Evolutionary conservation across 805 yeast genomes (phyloP).

Genomic region (Wilhelminamyces savonicus): DNA sequence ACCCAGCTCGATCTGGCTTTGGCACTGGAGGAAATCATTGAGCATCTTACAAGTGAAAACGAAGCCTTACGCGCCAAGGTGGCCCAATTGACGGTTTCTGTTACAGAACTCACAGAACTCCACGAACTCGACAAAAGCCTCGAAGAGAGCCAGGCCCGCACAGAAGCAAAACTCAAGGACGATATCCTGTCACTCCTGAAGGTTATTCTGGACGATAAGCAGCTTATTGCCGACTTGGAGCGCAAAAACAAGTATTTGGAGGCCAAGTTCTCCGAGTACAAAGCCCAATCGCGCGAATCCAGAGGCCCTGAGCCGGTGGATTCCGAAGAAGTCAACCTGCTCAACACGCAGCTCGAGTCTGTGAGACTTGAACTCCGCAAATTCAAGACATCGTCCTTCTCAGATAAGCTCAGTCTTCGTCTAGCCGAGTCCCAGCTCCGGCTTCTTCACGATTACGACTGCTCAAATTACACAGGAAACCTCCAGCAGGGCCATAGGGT

Average conservation of each 20-base stretch:
- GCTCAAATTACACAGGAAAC: neutral
- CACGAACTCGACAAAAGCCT: slow-evolving; percentile 45
- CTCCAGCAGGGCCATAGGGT: neutral
- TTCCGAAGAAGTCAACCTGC: neutral
- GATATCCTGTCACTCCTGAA: slow-evolving; percentile 24
- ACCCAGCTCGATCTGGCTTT: slow-evolving; percentile 25
- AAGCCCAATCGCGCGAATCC: slow-evolving; percentile 1
- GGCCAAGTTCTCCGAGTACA: slow-evolving; percentile 12
- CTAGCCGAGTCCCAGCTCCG: slow-evolving; percentile 8
- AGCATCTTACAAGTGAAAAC: slow-evolving; percentile 29
- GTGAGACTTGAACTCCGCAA: slow-evolving; percentile 11
- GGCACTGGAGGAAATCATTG: slow-evolving; percentile 31
- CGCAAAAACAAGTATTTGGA: slow-evolving; percentile 14
- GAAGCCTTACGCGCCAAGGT: slow-evolving; percentile 29
- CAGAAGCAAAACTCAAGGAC: slow-evolving; percentile 37
- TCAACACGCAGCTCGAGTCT: slow-evolving; percentile 7
- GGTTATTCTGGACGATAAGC: slow-evolving; percentile 10
- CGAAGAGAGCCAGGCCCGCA: slow-evolving; percentile 37
- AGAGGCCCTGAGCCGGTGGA: slow-evolving; percentile 1
- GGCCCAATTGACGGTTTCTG: slow-evolving; percentile 22
- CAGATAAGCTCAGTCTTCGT: slow-evolving; percentile 6
- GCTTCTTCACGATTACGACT: neutral
- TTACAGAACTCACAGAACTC: slow-evolving; percentile 44
- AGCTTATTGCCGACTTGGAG: slow-evolving; percentile 11
- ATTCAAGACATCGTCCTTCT: slow-evolving; percentile 3